phyloP scores from a whole-genome alignment of 331 rosid species.

The Acacia pycnantha region DNA sequence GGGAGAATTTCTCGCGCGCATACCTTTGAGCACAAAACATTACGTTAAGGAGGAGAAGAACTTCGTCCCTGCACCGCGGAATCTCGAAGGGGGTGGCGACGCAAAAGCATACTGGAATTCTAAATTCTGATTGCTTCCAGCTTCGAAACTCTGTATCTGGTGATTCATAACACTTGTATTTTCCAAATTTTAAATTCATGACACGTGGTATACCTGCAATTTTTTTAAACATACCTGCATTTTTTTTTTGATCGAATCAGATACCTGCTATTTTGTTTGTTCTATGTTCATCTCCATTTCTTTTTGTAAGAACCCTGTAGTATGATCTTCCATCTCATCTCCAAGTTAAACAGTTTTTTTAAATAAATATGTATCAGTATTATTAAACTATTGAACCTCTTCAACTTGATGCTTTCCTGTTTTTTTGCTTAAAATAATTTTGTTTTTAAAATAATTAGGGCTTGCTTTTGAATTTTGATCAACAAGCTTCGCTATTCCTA shows the following conservation, averaged over 20 bases:
- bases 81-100: background rate
- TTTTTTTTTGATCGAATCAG: background rate
- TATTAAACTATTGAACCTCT: background rate
- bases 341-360: background rate
- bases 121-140: background rate
- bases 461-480: constrained; percentile 17
- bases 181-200: background rate
- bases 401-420: background rate
- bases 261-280: background rate
- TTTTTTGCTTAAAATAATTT: background rate
- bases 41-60: background rate
- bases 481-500: background rate
- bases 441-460: background rate
- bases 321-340: background rate
- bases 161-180: background rate
- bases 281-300: background rate
- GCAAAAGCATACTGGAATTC: background rate
- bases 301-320: background rate
- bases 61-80: background rate
- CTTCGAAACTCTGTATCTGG: constrained; percentile 20
- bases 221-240: background rate
- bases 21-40: constrained; percentile 14
- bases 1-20: constrained; percentile 10
- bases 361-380: background rate
- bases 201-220: background rate